These are phyloP conservation scores for Penicillium palitans DNA, from an alignment of 2,329 filamentous ascomycete genomes.

Conservation along the genomic window DNA sequence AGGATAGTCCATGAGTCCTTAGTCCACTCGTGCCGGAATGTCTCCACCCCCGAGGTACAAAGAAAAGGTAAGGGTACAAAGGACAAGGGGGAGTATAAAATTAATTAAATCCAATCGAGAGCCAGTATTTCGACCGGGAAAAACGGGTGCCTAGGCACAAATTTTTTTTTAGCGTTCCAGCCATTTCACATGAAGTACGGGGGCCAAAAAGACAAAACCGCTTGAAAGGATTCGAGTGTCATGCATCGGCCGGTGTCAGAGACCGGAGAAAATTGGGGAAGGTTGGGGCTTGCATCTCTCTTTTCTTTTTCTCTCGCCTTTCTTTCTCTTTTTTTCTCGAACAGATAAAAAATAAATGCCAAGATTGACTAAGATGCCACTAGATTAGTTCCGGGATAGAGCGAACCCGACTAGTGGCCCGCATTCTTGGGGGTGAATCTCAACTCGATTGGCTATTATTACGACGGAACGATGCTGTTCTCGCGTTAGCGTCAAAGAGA, in stretches of 20 bases:
- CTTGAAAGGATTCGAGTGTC: slow-evolving; percentile 7
- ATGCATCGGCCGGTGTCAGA: slow-evolving; percentile 6
- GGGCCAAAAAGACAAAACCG: background rate
- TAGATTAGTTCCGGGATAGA: slow-evolving; percentile 17
- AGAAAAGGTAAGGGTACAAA: background rate
- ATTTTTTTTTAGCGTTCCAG: background rate
- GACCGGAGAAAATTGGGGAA: slow-evolving; percentile 10
- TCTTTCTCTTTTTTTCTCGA: background rate
- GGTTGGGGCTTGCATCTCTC: slow-evolving; percentile 2
- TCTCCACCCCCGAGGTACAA: background rate
- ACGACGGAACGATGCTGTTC: background rate
- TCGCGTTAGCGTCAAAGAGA: slow-evolving; percentile 4
- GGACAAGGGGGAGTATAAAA: background rate
- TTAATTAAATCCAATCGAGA: background rate
- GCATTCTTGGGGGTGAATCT: slow-evolving; percentile 14
- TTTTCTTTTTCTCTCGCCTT: background rate
- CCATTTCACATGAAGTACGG: slow-evolving; percentile 10
- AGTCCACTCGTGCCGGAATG: background rate
- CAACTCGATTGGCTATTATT: slow-evolving; percentile 9
- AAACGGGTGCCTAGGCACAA: background rate
- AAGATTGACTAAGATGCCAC: slow-evolving; percentile 15
- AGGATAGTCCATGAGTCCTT: background rate
- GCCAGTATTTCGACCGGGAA: background rate
- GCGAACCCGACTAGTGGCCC: slow-evolving; percentile 23
- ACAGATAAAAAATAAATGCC: slow-evolving; percentile 1